A percentile compares a stretch with the other conserved stretches of the same genome.
Conservation (phyloP, 2,329 filamentous ascomycete genomes). For the Beauveria sp. region DNA sequence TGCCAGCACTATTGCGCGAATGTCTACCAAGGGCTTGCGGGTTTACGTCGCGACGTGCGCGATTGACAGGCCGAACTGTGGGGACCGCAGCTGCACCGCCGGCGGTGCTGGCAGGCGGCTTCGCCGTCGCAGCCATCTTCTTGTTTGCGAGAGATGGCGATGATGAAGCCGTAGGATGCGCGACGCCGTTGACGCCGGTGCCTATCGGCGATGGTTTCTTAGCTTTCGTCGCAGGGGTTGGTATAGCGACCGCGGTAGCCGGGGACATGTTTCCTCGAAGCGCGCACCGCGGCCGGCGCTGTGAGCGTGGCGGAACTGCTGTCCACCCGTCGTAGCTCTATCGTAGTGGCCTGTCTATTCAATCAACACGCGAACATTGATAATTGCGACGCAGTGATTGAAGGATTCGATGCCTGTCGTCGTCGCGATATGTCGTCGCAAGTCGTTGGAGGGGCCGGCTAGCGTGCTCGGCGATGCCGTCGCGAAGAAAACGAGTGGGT, state of each 20-base stretch:
- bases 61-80: constrained; percentile 43
- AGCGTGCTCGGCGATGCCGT: constrained; percentile 1
- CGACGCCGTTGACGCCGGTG: constrained; percentile 57
- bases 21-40: constrained; percentile 36
- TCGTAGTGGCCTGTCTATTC: not conserved
- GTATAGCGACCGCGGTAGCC: constrained; percentile 40
- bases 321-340: constrained; percentile 11
- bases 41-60: constrained; percentile 49
- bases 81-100: constrained; percentile 32
- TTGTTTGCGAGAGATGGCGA: constrained; percentile 51
- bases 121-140: constrained; percentile 40
- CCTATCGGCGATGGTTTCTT: constrained; percentile 61
- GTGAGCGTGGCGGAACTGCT: not conserved
- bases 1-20: constrained; percentile 42
- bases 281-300: constrained; percentile 14
- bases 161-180: constrained; percentile 50
- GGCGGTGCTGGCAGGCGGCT: constrained; percentile 28
- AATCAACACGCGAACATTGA: constrained; percentile 10
- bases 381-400: not conserved
- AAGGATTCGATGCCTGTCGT: constrained; percentile 1
- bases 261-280: constrained; percentile 42
- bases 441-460: constrained; percentile 3
- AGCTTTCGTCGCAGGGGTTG: constrained; percentile 46
- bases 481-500: constrained; percentile 2
- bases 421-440: constrained; percentile 6